Conservation (phyloP, 768 basidiomycete genomes). For the Leccinum obscurum region DNA sequence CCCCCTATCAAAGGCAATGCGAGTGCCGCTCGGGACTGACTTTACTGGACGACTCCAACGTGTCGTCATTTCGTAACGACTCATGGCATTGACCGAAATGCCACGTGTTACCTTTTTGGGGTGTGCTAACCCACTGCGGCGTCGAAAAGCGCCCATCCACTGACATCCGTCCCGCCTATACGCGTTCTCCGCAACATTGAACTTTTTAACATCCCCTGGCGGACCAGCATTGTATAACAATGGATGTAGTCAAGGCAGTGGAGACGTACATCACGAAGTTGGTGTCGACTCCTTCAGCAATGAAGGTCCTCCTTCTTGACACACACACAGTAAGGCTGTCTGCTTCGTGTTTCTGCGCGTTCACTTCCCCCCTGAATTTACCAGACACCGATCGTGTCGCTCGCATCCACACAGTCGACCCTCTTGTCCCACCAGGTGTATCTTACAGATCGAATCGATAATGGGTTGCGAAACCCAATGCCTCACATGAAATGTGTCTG, state of each 20-base stretch:
- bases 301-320: constrained; percentile 96
- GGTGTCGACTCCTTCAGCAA: constrained; percentile 79
- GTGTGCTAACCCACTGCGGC: background rate
- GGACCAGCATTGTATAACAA: constrained; percentile 31
- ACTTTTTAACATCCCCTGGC: background rate
- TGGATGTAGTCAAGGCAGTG: constrained; percentile 96
- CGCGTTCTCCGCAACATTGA: background rate
- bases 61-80: background rate
- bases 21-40: background rate
- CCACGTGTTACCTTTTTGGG: constrained; percentile 7
- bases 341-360: background rate
- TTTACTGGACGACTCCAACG: background rate
- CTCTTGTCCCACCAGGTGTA: constrained; percentile 96
- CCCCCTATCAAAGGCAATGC: background rate
- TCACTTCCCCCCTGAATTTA: constrained; percentile 9
- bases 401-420: constrained; percentile 91
- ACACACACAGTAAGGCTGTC: constrained; percentile 74
- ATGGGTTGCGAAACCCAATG: constrained; percentile 86
- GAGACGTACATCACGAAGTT: constrained; percentile 92
- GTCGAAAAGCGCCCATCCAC: background rate
- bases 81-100: background rate
- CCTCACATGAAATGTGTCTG: constrained; percentile 97
- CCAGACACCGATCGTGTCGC: constrained; percentile 94
- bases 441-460: constrained; percentile 96
- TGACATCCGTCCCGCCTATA: background rate